Evolutionary conservation across 176 grass and related monocot genomes (phyloP), one percentile per base, ranked within the genome.

Genomic region (Oryza punctata): DNA sequence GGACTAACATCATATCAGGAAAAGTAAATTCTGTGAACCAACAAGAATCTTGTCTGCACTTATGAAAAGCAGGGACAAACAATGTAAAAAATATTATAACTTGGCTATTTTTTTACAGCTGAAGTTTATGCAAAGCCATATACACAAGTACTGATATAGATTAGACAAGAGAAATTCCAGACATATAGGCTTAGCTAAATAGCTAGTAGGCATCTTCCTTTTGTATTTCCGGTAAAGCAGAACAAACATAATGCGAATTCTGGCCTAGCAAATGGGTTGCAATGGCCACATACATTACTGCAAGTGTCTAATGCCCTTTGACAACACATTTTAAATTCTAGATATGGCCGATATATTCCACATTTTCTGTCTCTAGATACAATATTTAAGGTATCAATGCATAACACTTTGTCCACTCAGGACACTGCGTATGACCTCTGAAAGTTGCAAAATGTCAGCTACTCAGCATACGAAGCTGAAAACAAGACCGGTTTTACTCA

Each of bases 311-410:
- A 47, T 82, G 72, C 44, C 35, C 35, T 82, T 85, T 73, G 83
- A 82, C 78, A 82, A 44, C 11, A 25, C 37, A 74, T 90, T 74
- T 78, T 30, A 66, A 69, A 86, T 78, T 83, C 46, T 40, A 74
- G 84, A 86, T 90, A 83, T 86, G 88, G 28, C 37, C 67, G 28
- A 90, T 86, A 90, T 86, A 78, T 82, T 90, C 78, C 33, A 29
- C 59, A 82, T 74, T 63, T 82, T 63, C 3, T 69, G 26, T 73
- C 45, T 4, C 46, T 19, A 45, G 73, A 78, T 63, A 86, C 88
- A 86, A 73, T 90, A 86, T 90, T 79, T 90, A 86, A 82, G 84
- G 88, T 86, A 79, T 90, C 73, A 40, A 10, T 82, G 60, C 73
- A 63, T 49, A 82, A 40, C 46, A 37, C 47, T 82, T 67, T 86